Percentiles rank a stretch among this genome's conserved stretches.
Conservation (phyloP, 129 eudicot genomes). For the Rutidosis leptorrhynchoides region DNA sequence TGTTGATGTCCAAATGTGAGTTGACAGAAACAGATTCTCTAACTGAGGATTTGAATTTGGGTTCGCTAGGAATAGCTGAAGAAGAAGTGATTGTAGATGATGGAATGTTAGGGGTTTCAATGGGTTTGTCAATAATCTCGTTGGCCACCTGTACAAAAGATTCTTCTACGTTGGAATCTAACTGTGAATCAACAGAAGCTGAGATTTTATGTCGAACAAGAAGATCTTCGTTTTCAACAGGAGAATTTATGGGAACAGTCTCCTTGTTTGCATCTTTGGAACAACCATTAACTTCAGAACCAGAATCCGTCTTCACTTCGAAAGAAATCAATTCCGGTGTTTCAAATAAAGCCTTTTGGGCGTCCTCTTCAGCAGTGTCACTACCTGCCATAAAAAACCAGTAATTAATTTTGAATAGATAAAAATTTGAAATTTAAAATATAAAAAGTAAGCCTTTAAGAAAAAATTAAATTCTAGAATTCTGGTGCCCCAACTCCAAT, state of each 20-base stretch:
- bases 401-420: not conserved
- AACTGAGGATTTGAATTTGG: not conserved
- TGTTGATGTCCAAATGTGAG: not conserved
- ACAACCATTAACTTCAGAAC: conserved; percentile 21
- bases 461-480: not conserved
- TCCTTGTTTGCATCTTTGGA: conserved; percentile 13
- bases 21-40: conserved; percentile 7
- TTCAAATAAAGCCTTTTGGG: conserved; percentile 11
- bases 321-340: conserved; percentile 33
- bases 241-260: conserved; percentile 22
- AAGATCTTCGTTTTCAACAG: conserved; percentile 20
- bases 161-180: not conserved
- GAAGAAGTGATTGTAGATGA: not conserved
- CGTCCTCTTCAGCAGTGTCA: conserved; percentile 14
- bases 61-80: not conserved
- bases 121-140: not conserved
- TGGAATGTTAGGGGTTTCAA: not conserved
- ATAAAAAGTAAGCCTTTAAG: not conserved
- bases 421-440: not conserved
- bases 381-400: conserved; percentile 20
- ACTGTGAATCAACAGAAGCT: conserved; percentile 8
- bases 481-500: not conserved
- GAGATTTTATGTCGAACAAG: conserved; percentile 10
- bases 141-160: not conserved
- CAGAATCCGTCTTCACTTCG: conserved; percentile 20